Evolutionary conservation across 140 eudicot genomes (phyloP).

Genomic region (Oenanthe javanica): DNA sequence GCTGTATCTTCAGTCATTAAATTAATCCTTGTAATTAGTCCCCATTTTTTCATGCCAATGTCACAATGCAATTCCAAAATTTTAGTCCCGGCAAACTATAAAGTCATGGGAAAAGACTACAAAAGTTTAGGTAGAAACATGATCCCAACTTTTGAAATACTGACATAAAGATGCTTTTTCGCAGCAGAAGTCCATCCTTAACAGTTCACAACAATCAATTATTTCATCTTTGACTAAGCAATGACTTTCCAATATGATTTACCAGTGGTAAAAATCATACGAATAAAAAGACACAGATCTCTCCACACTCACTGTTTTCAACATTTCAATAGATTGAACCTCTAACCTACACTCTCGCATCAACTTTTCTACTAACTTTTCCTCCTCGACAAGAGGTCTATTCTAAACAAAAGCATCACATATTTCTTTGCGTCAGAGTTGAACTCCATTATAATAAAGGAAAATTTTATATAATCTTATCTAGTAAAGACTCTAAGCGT

Average conservation of each 20-base stretch:
- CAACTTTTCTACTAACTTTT: too few relatives aligned
- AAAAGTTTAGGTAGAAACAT: background rate
- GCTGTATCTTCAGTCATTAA: background rate
- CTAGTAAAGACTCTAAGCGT: background rate
- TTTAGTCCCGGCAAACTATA: background rate
- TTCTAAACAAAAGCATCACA: background rate
- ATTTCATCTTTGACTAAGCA: background rate
- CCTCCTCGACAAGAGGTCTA: background rate
- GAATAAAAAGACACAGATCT: background rate
- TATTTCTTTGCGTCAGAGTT: background rate
- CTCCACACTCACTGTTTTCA: background rate
- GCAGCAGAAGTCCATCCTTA: background rate
- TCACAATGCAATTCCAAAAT: background rate
- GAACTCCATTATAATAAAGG: background rate
- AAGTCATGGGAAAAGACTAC: background rate
- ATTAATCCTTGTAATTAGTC: background rate
- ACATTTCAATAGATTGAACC: background rate
- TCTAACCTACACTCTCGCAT: background rate
- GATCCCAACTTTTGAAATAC: background rate
- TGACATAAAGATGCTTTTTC: background rate
- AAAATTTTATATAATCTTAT: background rate
- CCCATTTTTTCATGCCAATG: background rate
- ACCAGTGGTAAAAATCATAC: background rate
- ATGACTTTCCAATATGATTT: background rate
- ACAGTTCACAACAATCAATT: background rate